Base-by-base conservation (phyloP, 352 stramenopile genomes). In the Phytopythium kandeliae region DNA sequence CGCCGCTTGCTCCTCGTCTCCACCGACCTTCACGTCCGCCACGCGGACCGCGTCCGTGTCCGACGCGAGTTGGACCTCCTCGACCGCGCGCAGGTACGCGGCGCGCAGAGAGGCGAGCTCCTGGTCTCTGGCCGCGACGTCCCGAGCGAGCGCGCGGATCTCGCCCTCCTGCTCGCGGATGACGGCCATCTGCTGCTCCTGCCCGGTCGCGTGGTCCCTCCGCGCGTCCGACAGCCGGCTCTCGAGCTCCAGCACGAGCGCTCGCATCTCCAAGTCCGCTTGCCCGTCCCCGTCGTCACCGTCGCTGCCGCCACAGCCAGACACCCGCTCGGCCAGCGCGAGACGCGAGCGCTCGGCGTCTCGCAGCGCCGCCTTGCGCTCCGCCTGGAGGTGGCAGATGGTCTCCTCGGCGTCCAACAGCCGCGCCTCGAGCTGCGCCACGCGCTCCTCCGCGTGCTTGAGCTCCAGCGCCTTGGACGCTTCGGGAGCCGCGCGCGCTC, bases 361-460 rank as follows among this genome's bases (percentile, higher is more conserved):
- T 17, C 78, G 63, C 54, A 73, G 55, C 8, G 79, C 70, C 13
- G 74, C 67, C 11, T 78, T 55, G 28, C 86, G 88, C 70, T 92
- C 80, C 1, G 78, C 76, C 48, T 81, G 74, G 11, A 92, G 62
- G 61, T 92, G 80, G 56, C 74, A 82, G 37, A 89, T 88, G 4
- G 71, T 74, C 54, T 92, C 78, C 43, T 92, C 80, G 8, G 74
- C 71, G 46, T 84, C 67, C 48, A 92, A 58, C 21, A 89, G 62
- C 53, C 79, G 69, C 22, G 55, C 44, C 48, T 86, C 71, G 16
- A 92, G 63, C 47, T 50, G 45, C 7, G 47, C 47, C 11, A 89
- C 56, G 11, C 69, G 68, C 43, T 88, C 75, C 43, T 92, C 82
- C 1, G 74, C 69, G 31, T 66, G 69, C 41, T 58, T 62, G 2